These are phyloP conservation scores for Trichoderma harzianum DNA, from an alignment of 2,329 filamentous ascomycete species.

Conservation along the genomic window DNA sequence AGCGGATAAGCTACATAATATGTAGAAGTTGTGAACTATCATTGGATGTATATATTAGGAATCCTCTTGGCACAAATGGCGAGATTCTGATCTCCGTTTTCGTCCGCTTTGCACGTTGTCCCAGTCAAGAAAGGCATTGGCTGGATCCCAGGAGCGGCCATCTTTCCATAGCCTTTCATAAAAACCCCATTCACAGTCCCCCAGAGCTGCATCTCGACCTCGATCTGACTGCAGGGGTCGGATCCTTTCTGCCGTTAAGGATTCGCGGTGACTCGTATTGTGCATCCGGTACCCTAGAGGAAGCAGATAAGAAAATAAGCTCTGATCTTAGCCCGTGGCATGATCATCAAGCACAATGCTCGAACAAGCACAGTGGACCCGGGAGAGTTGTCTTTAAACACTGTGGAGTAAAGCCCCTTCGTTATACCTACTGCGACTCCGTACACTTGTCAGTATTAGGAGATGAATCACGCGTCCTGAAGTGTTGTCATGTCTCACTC, in stretches of 20 bases:
- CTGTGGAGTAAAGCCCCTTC: not conserved
- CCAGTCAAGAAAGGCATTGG: not conserved
- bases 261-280: not conserved
- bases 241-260: not conserved
- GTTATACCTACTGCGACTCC: not conserved
- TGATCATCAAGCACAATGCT: not conserved
- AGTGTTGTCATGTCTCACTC: not conserved
- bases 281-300: not conserved
- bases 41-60: not conserved
- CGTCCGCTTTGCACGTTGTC: not conserved
- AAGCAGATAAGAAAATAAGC: constrained; percentile 7
- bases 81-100: no score
- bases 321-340: not conserved
- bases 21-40: not conserved
- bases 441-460: not conserved
- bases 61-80: not conserved
- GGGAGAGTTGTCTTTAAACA: not conserved
- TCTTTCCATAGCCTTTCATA: not conserved
- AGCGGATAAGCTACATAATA: not conserved
- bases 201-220: not conserved
- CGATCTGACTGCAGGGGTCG: constrained; percentile 1
- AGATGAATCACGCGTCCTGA: not conserved
- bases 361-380: not conserved
- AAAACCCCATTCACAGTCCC: not conserved
- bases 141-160: not conserved